Evolutionary conservation across 305 asterid species (phyloP), one percentile per base, ranked within the genome.

Genomic region (Withania somnifera): DNA sequence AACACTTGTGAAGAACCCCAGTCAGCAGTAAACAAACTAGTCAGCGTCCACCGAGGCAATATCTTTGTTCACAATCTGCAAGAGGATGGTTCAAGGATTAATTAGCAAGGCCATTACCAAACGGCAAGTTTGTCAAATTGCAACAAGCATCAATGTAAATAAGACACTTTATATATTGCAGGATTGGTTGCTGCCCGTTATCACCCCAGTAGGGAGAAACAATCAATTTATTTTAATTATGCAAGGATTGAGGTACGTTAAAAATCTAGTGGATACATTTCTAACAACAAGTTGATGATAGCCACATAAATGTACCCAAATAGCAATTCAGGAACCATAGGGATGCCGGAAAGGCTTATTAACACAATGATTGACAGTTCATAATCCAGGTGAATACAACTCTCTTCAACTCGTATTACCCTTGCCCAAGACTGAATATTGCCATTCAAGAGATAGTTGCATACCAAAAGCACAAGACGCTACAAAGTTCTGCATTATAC

Each of bases 1-100:
- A 61, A 28, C 34, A 80, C 78, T 38, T 15, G 69, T 20, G 58
- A 57, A 36, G 52, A 80, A 30, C 47, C 47, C 83, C 47, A 22
- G 64, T 32, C 36, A 32, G 38, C 52, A 80, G 38, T 24, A 60
- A 20, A 10, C 24, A 47, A 66, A 66, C 83, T 85, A 90, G 68
- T 91, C 92, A 71, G 82, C 87, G 73, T 84, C 91, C 83, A 78
- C 52, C 0, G 90, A 30, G 67, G 81, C 64, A 80, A 56, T 85
- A 66, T 91, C 97, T 66, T 89, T 90, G 71, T 91, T 93, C 92
- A 91, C 97, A 61, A 95, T 91, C 99, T 95, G 98, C 86, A 60
- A 83, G 40, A 19, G 76, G 84, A 84, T 60, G 7, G 34, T 45
- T 28, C 66, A 73, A 75, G 79, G 79, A 66, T 26, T 50, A 26